These are phyloP conservation scores for Anisodus tanguticus DNA, from an alignment of 257 asterid species.

Conservation along the genomic window DNA sequence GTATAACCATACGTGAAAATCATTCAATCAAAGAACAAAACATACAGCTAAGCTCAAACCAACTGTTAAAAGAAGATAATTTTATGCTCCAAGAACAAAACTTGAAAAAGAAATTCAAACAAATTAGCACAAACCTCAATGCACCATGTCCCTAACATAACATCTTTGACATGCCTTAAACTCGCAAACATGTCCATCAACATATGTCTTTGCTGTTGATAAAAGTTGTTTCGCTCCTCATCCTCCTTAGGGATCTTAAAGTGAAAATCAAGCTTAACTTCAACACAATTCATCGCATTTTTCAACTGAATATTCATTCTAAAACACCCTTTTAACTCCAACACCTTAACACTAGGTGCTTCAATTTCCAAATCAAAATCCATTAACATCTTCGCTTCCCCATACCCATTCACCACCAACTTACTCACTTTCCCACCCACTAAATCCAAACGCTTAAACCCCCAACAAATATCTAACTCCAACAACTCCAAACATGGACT, in stretches of 20 bases:
- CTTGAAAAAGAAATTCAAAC: neutral
- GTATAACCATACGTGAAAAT: neutral
- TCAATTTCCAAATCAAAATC: conserved; percentile 12
- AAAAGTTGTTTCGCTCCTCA: neutral
- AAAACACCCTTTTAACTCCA: conserved; percentile 23
- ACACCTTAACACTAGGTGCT: conserved; percentile 23
- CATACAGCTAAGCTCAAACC: neutral
- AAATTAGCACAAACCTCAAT: conserved; percentile 28
- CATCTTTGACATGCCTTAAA: conserved; percentile 24
- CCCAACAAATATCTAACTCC: conserved; percentile 27
- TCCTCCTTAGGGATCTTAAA: neutral
- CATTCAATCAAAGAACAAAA: conserved; percentile 9
- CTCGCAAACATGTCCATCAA: conserved; percentile 16
- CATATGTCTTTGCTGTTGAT: neutral
- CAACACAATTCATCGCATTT: conserved; percentile 2
- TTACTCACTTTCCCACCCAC: conserved; percentile 19
- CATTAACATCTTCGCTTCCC: neutral
- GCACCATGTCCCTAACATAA: conserved; percentile 27
- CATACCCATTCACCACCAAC: conserved; percentile 13
- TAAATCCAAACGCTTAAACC: conserved; percentile 19
- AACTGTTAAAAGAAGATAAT: neutral
- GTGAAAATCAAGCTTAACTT: neutral
- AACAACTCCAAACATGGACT: conserved; percentile 20
- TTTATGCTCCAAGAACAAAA: neutral
- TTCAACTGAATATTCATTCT: conserved; percentile 6